Evolutionary conservation across 306 rosid genomes (phyloP).

Genomic region (Quillaja saponaria): DNA sequence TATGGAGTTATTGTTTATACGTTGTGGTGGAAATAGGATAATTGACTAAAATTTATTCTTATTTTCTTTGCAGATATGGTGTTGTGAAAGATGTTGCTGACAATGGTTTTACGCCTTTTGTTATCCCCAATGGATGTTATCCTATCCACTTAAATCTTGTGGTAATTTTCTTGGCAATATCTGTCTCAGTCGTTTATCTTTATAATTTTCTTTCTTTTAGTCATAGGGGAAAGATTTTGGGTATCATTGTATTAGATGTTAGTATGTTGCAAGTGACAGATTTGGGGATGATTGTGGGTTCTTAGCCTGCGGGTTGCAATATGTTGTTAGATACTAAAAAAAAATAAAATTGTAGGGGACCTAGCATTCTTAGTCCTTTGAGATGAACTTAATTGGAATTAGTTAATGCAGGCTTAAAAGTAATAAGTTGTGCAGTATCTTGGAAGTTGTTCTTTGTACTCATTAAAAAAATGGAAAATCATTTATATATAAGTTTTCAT

Average conservation of each 20-base stretch:
- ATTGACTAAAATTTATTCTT: constrained; percentile 2
- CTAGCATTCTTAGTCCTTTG: too few relatives aligned
- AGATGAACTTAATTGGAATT: too few relatives aligned
- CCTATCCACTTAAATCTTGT: constrained; percentile 90
- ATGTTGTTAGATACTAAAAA: too few relatives aligned
- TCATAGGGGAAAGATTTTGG: too few relatives aligned
- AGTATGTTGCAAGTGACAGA: too few relatives aligned
- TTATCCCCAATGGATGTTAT: constrained; percentile 66
- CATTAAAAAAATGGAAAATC: neutral
- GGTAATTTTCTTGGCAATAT: constrained; percentile 46
- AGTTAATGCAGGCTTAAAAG: too few relatives aligned
- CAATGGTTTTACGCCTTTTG: constrained; percentile 43
- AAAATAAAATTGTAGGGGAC: too few relatives aligned
- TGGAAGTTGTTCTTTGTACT: neutral
- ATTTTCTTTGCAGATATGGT: constrained; percentile 61
- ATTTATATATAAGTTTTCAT: constrained; percentile 26
- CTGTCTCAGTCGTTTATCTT: neutral
- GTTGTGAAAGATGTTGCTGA: constrained; percentile 48
- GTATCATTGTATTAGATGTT: neutral
- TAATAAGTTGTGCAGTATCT: neutral
- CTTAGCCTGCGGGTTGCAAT: too few relatives aligned
- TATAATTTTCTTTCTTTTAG: neutral
- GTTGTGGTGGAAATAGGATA: neutral
- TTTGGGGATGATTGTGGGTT: too few relatives aligned
- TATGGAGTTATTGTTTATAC: neutral